Evolutionary conservation across 495 filamentous ascomycete genomes (phyloP).

Genomic region (Neurospora terricola): DNA sequence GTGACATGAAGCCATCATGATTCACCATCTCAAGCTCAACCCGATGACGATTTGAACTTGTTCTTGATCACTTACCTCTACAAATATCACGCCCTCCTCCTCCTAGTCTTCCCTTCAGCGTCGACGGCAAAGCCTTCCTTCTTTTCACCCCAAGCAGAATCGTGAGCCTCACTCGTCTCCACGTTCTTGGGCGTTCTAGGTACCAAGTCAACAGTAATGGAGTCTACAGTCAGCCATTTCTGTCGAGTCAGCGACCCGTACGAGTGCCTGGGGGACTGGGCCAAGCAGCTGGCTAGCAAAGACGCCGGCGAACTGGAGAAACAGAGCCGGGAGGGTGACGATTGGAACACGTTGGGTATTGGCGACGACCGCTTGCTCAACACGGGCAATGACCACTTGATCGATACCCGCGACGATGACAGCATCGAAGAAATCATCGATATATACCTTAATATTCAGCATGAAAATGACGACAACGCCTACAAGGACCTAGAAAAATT

Average conservation of each 20-base stretch:
- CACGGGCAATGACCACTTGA: too few species aligned
- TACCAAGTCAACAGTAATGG: not conserved
- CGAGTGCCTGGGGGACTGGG: not conserved
- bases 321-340: not conserved
- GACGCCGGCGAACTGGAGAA: not conserved
- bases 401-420: too few species aligned
- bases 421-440: too few species aligned
- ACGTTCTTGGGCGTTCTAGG: too few species aligned
- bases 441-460: too few species aligned
- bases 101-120: too few species aligned
- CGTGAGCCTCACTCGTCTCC: too few species aligned
- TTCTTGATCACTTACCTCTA: not conserved
- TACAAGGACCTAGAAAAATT: too few species aligned
- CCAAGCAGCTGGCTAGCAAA: not conserved
- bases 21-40: not conserved
- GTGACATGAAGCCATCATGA: not conserved
- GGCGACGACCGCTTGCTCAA: not conserved
- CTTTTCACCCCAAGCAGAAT: too few species aligned
- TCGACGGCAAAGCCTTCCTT: too few species aligned
- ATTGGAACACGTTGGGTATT: fast-evolving
- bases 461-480: too few species aligned
- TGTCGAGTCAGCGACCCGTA: not conserved
- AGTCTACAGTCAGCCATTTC: fast-evolving
- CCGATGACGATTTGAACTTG: not conserved
- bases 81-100: not conserved